Evolutionary conservation across 495 filamentous ascomycete species (phyloP).

Genomic region (Cercophora scortea): DNA sequence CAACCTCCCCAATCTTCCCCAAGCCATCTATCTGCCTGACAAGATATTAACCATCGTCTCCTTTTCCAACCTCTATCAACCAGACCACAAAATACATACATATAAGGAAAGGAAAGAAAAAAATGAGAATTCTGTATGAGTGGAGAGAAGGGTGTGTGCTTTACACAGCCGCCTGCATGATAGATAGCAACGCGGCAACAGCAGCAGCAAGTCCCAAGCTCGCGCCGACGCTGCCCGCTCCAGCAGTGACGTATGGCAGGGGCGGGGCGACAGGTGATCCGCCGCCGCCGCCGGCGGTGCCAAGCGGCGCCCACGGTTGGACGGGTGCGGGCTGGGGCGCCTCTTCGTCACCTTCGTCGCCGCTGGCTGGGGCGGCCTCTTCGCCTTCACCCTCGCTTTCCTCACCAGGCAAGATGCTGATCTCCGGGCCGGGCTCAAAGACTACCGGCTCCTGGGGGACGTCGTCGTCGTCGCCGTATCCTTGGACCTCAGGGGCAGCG

Average conservation of each 20-base stretch:
- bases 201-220: neutral
- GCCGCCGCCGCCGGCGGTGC: neutral
- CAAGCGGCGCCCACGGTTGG: neutral
- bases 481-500: neutral
- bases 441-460: neutral
- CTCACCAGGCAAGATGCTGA: no score
- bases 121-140: neutral
- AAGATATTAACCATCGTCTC: no score
- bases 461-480: neutral
- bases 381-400: neutral
- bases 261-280: neutral
- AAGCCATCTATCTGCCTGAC: no score
- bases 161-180: neutral
- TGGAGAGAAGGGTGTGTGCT: neutral
- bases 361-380: neutral
- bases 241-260: neutral
- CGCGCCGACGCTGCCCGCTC: neutral
- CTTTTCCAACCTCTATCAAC: neutral
- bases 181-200: neutral
- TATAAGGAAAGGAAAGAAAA: neutral
- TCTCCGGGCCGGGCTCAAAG: neutral
- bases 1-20: no score
- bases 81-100: neutral
- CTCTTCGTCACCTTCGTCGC: neutral
- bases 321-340: neutral